Evolutionary conservation across 192 early-diverging fungal species (phyloP).

Genomic region (Neocallimastix lanati): DNA sequence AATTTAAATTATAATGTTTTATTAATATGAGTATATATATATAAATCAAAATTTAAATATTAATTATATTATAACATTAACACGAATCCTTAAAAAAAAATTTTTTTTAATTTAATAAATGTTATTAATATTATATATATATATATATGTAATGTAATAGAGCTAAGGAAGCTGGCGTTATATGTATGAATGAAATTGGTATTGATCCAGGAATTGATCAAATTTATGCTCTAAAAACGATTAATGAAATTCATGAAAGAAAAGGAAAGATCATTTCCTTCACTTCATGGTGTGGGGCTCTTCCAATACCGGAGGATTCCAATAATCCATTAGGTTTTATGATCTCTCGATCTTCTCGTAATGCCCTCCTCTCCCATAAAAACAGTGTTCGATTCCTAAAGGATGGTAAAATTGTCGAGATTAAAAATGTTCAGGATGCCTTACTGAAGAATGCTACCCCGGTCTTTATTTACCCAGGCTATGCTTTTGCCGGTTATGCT

Average conservation of each 20-base stretch:
- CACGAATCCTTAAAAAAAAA: no score
- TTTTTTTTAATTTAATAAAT: no score
- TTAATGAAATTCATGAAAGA: conserved; percentile 65
- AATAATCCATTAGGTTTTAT: conserved; percentile 99
- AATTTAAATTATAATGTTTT: no score
- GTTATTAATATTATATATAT: no score
- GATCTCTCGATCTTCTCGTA: conserved; percentile 93
- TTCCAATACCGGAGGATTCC: conserved; percentile 87
- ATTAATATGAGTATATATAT: no score
- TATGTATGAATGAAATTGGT: conserved; percentile 95
- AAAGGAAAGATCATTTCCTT: conserved; percentile 74
- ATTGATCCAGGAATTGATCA: conserved; percentile 98
- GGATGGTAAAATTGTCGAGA: conserved; percentile 61
- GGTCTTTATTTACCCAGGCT: conserved; percentile 81
- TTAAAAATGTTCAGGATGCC: conserved; percentile 38
- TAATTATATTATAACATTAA: no score
- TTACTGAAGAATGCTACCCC: conserved; percentile 85
- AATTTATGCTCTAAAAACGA: conserved; percentile 85
- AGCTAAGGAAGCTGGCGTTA: conserved; percentile 69
- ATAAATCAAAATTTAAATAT: no score
- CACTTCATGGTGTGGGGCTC: conserved; percentile 91
- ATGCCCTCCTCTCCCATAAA: conserved; percentile 84
- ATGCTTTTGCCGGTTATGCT: conserved; percentile 84
- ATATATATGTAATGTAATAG: no score
- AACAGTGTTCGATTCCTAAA: conserved; percentile 83